Evolutionary conservation across 2,329 filamentous ascomycete genomes (phyloP).

Genomic region (Tolypocladium endophyticum): DNA sequence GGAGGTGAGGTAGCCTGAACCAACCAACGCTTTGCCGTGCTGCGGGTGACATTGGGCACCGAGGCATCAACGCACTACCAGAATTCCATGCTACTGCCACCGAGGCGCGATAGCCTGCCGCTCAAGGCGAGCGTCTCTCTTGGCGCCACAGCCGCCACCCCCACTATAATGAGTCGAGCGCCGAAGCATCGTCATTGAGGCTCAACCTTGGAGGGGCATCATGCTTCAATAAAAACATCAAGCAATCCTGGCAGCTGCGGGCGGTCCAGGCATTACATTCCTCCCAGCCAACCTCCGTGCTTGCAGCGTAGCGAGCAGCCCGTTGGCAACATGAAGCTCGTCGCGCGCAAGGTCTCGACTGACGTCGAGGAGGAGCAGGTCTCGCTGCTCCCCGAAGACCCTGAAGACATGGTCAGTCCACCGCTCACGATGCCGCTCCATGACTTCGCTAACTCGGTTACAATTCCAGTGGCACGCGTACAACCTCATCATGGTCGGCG

Average conservation of each 20-base stretch:
- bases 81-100: not conserved
- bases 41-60: not conserved
- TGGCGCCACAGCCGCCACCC: not conserved
- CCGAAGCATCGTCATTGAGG: not conserved
- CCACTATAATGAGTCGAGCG: not conserved
- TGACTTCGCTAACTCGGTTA: constrained; percentile 1
- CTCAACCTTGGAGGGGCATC: not conserved
- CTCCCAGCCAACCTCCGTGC: not conserved
- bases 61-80: not conserved
- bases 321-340: constrained; percentile 25
- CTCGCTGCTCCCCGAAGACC: constrained; percentile 32
- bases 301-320: not conserved
- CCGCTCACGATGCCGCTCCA: not conserved
- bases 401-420: constrained; percentile 33
- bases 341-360: constrained; percentile 24
- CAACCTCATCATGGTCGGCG: constrained; percentile 45
- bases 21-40: not conserved
- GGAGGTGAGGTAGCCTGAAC: not conserved
- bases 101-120: not conserved
- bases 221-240: not conserved
- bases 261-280: not conserved
- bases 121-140: not conserved
- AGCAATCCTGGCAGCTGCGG: not conserved
- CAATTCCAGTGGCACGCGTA: constrained; percentile 44
- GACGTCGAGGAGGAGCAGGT: constrained; percentile 29